Evolutionary conservation across 768 basidiomycete genomes (phyloP), one percentile per base, ranked within the genome.

Genomic region (Cantharellus cinnabarinus): DNA sequence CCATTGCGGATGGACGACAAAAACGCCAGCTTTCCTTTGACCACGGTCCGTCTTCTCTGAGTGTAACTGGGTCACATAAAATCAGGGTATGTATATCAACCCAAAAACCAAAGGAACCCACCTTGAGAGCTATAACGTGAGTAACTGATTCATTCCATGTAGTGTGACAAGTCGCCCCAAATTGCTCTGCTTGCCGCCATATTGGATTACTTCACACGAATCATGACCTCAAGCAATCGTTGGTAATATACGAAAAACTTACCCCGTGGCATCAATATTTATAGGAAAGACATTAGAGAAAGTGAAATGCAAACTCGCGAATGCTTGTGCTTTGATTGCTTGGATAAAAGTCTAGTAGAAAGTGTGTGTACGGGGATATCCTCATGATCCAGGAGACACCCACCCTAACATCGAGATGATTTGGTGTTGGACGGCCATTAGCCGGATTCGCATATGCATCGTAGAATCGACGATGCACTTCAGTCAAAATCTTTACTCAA

Each of bases 221-320:
- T 2, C 3, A 44, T 39, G 2, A 20, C 59, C 52, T 35, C 37
- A n/a, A 50, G 37, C 4, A 40, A 29, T n/a, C 20, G 20, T 29
- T 29, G 20, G 20, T 29, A 3, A 38, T 35, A 57, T 42, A 58
- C 56, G 35, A 61, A 55, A 3, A 42, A 48, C 71, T 65, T 60
- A 86, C 54, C 75, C 74, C 68, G 90, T 83, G 42, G 89, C 85
- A 59, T 72, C 74, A 2, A 80, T 82, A 65, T 89, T 84, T n/a
- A 93, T 77, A 3, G 94, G 91, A 59, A 98, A 91, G 44, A 99
- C 81, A 59, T 91, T 89, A 1, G 94, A 97, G 70, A 99, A 98
- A 41, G 94, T 75, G 40, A 99, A 77, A 66, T 85, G 80, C 38
- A 83, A 76, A 38, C 85, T 87, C 41, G 76, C 75, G n/a, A 98